Evolutionary conservation across 805 yeast species (phyloP).

Genomic region (Ogataea angusta): DNA sequence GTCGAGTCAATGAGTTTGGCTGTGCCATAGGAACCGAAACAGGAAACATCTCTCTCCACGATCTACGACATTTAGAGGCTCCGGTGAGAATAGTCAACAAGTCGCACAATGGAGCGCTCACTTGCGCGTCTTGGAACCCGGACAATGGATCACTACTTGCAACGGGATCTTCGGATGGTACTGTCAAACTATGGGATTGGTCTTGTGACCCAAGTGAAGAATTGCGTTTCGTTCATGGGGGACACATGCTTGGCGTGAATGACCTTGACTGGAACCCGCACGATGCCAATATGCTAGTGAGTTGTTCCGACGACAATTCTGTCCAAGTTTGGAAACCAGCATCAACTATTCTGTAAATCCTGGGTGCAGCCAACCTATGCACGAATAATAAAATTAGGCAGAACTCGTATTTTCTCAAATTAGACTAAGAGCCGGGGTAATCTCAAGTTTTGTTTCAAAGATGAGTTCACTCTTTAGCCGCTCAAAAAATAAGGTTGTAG

Average conservation of each 20-base stretch:
- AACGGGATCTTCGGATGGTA: conserved; percentile 61
- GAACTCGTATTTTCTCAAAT: conserved; percentile 6
- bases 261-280: conserved; percentile 81
- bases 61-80: conserved; percentile 45
- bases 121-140: conserved; percentile 75
- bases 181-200: conserved; percentile 62
- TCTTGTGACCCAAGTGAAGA: conserved; percentile 22
- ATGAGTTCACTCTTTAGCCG: conserved; percentile 7
- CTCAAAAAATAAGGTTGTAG: conserved; percentile 1
- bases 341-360: conserved; percentile 14
- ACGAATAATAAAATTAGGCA: background rate
- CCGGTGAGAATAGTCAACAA: conserved; percentile 29
- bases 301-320: conserved; percentile 82
- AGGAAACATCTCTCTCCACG: conserved; percentile 63
- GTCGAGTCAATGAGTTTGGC: conserved; percentile 50
- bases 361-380: background rate
- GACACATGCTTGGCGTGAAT: conserved; percentile 83
- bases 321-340: conserved; percentile 83
- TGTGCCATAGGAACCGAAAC: conserved; percentile 65
- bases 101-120: conserved; percentile 53
- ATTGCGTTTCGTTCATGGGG: conserved; percentile 68
- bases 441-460: background rate
- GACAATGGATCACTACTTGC: conserved; percentile 52
- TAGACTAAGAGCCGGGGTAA: background rate
- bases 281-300: conserved; percentile 65